Evolutionary conservation across 495 filamentous ascomycete species (phyloP), one percentile per base, ranked within the genome.

Genomic region (Bacidia gigantensis): DNA sequence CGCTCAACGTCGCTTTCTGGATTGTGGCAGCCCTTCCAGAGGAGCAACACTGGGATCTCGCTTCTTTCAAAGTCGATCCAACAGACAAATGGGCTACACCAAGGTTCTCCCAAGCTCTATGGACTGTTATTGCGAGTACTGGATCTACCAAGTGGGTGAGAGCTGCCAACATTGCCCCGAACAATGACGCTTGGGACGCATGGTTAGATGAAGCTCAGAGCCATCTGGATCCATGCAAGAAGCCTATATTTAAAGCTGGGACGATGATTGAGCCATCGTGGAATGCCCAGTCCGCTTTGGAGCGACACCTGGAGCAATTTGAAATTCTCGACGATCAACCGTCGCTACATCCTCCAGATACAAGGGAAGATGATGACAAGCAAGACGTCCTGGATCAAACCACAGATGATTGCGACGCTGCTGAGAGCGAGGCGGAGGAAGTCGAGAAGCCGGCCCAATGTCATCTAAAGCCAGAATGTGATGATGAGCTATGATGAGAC

Each of bases 1-100:
- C 70, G 40, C 62, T 73, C n/a, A 71, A 71, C 26, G 58, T 65
- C 0, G 60, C 59, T 0, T 69, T 72, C 60, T 73, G 70, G 70
- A 63, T 65, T 10, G 70, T 67, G 10, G 70, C 70, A 26, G 70
- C 70, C 22, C 32, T 73, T 32, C 70, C 70, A 11, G 41, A 53
- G 23, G 50, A 56, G 23, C 24, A 58, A 38, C 64, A 72, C 46
- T 73, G 70, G 70, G 69, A 73, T 38, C 49, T 63, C 17, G 56
- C 60, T 3, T 64, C 57, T 47, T 72, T 65, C 56, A 43, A 55
- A 3, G 60, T 72, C 0, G 49, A 56, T 12, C 54, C 56, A 42
- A 50, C 65, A 42, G 40, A 53, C 11, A 48, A 70, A 35, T 53
- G 57, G 11, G 60, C 51, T 43, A 58, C 59, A 9, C 61, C 61